Evolutionary conservation across 208 protist species (phyloP).

Genomic region (Plasmodiophora brassicae): DNA sequence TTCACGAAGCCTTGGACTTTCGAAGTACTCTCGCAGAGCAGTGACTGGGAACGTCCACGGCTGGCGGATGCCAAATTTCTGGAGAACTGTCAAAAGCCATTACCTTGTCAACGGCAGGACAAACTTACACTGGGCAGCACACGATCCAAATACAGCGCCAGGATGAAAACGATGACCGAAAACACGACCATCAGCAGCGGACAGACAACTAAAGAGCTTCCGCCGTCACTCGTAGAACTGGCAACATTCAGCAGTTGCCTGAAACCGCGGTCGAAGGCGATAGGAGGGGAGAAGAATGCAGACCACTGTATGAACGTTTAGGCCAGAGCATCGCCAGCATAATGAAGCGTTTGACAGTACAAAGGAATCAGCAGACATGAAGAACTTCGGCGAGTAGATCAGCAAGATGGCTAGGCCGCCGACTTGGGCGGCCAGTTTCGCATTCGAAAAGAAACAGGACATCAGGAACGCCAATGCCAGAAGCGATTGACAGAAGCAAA

Average conservation of each 20-base stretch:
- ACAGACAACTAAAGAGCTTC: not conserved
- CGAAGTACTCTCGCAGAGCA: no score
- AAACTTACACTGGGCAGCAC: not conserved
- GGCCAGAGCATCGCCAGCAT: no score
- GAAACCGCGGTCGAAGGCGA: conserved; percentile 15
- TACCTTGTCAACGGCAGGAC: not conserved
- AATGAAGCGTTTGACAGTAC: no score
- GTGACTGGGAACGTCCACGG: not conserved
- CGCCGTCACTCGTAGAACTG: not conserved
- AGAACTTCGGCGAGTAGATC: not conserved
- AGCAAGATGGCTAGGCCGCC: not conserved
- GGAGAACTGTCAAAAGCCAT: not conserved
- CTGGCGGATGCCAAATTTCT: not conserved
- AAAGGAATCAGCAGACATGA: not conserved
- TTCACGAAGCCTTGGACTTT: no score
- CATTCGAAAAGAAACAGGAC: not conserved
- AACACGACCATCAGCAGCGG: not conserved
- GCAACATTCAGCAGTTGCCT: not conserved
- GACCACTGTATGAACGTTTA: no score
- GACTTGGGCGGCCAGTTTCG: not conserved
- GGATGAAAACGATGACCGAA: not conserved
- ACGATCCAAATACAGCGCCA: not conserved
- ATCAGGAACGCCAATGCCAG: not conserved
- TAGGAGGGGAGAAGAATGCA: not conserved
- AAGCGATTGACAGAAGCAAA: no score